Percentiles rank a stretch among this genome's conserved stretches.
Conservation (phyloP, 768 basidiomycete species). For the Kwoniella heveanensis region DNA sequence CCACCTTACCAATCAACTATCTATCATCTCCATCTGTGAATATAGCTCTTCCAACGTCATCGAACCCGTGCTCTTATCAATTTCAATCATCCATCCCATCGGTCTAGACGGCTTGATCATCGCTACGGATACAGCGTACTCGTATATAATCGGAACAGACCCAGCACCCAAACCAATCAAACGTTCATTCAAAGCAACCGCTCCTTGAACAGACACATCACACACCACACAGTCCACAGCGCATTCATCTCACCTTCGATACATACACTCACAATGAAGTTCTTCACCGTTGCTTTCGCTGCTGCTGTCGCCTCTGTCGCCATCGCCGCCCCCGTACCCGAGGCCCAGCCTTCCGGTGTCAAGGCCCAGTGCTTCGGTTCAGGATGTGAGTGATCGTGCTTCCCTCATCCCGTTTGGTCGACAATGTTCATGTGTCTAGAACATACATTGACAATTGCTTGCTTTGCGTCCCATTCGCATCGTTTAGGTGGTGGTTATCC, state of each 20-base stretch:
- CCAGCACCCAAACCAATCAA: too few species aligned
- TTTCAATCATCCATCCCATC: neutral
- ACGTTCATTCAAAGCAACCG: neutral
- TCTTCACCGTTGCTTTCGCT: constrained; percentile 42
- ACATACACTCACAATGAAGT: constrained; percentile 43
- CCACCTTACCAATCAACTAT: neutral
- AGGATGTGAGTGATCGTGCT: constrained; percentile 30
- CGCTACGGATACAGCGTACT: neutral
- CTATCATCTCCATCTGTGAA: neutral
- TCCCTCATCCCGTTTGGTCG: constrained; percentile 6
- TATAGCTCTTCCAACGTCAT: neutral
- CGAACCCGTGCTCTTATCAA: too few species aligned
- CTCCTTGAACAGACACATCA: neutral
- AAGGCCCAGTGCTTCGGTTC: constrained; percentile 27
- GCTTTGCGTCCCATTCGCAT: constrained; percentile 15
- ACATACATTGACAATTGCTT: constrained; percentile 4
- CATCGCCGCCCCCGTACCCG: constrained; percentile 46
- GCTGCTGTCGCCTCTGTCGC: constrained; percentile 42
- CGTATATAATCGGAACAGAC: neutral
- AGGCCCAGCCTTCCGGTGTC: constrained; percentile 14
- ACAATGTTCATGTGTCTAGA: too few species aligned
- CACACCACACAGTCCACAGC: neutral
- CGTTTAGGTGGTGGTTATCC: constrained; percentile 25
- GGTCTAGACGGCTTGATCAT: neutral
- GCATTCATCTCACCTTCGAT: constrained; percentile 2